Evolutionary conservation across 108 stramenopile species (phyloP), one percentile per base, ranked within the genome.

Genomic region (Pinguiococcus pyrenoidosus): DNA sequence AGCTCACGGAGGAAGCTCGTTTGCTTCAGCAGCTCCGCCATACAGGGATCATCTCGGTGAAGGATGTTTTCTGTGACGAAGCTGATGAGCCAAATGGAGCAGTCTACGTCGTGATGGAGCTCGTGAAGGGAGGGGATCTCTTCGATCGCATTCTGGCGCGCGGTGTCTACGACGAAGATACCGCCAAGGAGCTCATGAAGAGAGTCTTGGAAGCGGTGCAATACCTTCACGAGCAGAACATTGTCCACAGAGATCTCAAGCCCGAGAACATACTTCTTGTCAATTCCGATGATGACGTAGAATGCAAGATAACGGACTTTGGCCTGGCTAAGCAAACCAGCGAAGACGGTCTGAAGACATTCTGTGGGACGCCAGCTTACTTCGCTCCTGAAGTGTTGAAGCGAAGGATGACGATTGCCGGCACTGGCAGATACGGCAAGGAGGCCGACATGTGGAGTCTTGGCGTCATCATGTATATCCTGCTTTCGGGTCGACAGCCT

Each of bases 221-320:
- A 24, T 93, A 81, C 47, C 85, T 85, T 52, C 92, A 93, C 54
- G 54, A 66, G 28, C 75, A 71, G 37, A 85, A 88, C 10, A 74
- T 93, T 14, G 86, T 81, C 13, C 91, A 93, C 62, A 66, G 92
- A 9, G 92, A 94, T 46, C 49, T 94, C 20, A 94, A 94, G 54
- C 92, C 92, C 28, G 89, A 91, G 63, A 91, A 91, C 51, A 62
- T 91, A 25, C 58, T 92, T 10, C 82, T 94, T 37, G 56, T 74
- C 5, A 80, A 75, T 23, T 65, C 73, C 20, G 73, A 65, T 0
- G 84, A 92, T 38, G 74, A 81, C 53, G 61, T 83, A 1, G 72
- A 72, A 22, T 69, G 94, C 32, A 90, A 90, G 62, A 81, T 99
- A 58, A 89, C 92, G 46, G 97, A 99, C 74, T 99, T 99, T 58